Evolutionary conservation across 2,329 filamentous ascomycete genomes (phyloP).

Genomic region (Colletotrichum cereale): DNA sequence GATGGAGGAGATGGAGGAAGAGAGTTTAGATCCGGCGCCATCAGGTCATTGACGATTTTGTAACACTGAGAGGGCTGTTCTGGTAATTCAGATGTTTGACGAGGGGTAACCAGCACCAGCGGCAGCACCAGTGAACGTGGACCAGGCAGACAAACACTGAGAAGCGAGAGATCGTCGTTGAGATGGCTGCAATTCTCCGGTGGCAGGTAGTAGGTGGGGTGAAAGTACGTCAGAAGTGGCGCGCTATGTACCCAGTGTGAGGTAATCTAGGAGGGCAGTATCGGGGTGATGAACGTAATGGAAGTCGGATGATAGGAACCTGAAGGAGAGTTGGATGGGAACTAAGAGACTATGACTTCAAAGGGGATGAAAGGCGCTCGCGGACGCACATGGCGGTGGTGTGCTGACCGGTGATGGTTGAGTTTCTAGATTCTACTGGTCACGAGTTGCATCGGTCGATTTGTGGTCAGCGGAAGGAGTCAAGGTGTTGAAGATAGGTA

Average conservation of each 20-base stretch:
- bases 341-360: background rate
- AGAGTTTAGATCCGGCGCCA: constrained; percentile 37
- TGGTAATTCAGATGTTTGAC: constrained; percentile 11
- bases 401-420: constrained; percentile 28
- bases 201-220: constrained; percentile 36
- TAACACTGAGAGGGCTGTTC: background rate
- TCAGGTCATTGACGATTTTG: constrained; percentile 34
- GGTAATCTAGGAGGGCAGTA: constrained; percentile 17
- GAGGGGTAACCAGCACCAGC: background rate
- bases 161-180: constrained; percentile 29
- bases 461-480: background rate
- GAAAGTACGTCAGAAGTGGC: constrained; percentile 36
- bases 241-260: constrained; percentile 24
- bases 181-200: constrained; percentile 13
- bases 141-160: background rate
- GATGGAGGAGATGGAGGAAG: constrained; percentile 35
- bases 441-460: constrained; percentile 34
- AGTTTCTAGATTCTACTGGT: constrained; percentile 12
- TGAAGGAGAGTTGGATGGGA: background rate
- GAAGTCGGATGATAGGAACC: background rate
- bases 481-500: background rate
- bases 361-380: background rate
- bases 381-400: background rate
- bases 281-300: background rate
- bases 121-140: background rate